A percentile compares a stretch with the other conserved stretches of the same genome.
These are phyloP conservation scores for Lichtheimia ramosa DNA, from an alignment of 371 early-diverging fungal genomes.

Conservation along the genomic window DNA sequence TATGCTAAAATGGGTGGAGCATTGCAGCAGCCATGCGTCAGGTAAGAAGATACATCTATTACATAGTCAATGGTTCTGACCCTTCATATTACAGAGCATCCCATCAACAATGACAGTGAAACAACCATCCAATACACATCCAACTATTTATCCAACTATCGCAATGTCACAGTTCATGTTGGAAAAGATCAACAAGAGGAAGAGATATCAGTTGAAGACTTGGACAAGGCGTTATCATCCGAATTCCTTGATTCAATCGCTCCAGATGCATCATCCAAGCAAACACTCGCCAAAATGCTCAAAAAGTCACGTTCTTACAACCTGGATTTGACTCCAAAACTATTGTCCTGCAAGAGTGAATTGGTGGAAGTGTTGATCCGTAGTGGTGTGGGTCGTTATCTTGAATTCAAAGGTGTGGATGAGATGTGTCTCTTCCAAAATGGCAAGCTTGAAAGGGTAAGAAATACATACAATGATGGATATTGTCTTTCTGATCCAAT, in stretches of 20 bases:
- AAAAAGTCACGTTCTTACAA: constrained; percentile 61
- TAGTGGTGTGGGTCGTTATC: constrained; percentile 82
- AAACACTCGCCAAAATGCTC: background rate
- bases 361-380: constrained; percentile 76
- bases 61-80: too few species aligned
- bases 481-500: background rate
- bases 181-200: background rate
- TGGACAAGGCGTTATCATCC: background rate
- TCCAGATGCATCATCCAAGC: background rate
- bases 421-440: constrained; percentile 38
- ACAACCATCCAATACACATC: constrained; percentile 11
- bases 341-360: constrained; percentile 71
- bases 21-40: background rate
- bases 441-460: constrained; percentile 32
- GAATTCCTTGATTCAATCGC: background rate
- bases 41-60: background rate
- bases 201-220: background rate
- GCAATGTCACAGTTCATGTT: background rate
- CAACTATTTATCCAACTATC: constrained; percentile 19
- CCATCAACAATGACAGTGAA: background rate
- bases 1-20: constrained; percentile 48
- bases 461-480: background rate
- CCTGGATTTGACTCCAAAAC: constrained; percentile 81
- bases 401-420: constrained; percentile 88
- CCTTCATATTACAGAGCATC: too few species aligned